phyloP scores from a whole-genome alignment of 805 yeast genomes.

The Candida qinlingensis region DNA sequence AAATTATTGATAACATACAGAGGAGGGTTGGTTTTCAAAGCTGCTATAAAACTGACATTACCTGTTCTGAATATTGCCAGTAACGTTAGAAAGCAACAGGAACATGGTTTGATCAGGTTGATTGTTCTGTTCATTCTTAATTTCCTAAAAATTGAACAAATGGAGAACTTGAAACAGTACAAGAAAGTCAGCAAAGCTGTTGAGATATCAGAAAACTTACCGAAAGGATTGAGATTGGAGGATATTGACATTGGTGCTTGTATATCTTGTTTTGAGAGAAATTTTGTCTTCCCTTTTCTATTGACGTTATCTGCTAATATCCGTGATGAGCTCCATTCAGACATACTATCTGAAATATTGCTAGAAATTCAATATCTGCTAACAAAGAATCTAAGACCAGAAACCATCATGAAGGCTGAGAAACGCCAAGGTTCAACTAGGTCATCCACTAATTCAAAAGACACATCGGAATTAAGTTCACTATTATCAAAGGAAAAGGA shows the following conservation, averaged over 20 bases:
- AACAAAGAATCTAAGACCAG: conserved; percentile 47
- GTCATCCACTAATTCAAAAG: too few relatives aligned
- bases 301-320: conserved; percentile 66
- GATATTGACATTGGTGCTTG: conserved; percentile 65
- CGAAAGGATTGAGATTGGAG: conserved; percentile 50
- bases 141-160: conserved; percentile 71
- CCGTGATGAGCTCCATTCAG: conserved; percentile 56
- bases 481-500: conserved; percentile 58
- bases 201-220: conserved; percentile 34
- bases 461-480: conserved; percentile 22
- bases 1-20: conserved; percentile 53
- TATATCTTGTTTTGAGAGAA: conserved; percentile 53
- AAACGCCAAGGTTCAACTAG: not conserved
- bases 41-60: conserved; percentile 63
- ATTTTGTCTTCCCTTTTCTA: conserved; percentile 67
- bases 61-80: conserved; percentile 50
- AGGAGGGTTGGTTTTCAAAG: conserved; percentile 58
- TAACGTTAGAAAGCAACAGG: conserved; percentile 59
- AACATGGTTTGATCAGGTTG: conserved; percentile 65
- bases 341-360: conserved; percentile 53
- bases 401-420: conserved; percentile 12
- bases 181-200: conserved; percentile 33
- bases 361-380: conserved; percentile 67
- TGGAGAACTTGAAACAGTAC: conserved; percentile 43
- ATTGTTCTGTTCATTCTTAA: conserved; percentile 74